phyloP scores from a whole-genome alignment of 352 stramenopile species.

The Phytophthora quininea region DNA sequence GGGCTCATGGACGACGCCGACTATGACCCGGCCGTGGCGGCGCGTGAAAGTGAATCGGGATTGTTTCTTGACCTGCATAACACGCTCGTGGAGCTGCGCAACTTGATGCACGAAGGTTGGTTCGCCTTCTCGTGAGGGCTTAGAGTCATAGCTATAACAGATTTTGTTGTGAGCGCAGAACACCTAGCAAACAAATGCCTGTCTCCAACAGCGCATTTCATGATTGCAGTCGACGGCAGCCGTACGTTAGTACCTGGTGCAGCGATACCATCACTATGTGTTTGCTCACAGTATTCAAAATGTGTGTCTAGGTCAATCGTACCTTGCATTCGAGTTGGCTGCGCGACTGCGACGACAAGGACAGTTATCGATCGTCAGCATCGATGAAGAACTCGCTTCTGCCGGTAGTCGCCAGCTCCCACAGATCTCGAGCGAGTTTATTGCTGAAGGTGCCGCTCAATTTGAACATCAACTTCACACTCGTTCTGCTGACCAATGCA shows the following conservation, averaged over 20 bases:
- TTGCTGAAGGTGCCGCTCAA: conserved; percentile 45
- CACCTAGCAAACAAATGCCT: conserved; percentile 47
- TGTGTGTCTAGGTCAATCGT: conserved; percentile 54
- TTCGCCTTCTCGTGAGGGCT: neutral
- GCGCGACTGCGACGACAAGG: conserved; percentile 56
- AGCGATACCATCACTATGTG: no score
- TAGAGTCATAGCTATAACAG: neutral
- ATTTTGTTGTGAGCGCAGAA: conserved; percentile 25
- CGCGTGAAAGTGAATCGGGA: conserved; percentile 63
- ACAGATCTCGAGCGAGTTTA: conserved; percentile 64
- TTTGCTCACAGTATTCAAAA: no score
- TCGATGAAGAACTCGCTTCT: conserved; percentile 49
- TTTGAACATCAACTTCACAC: neutral
- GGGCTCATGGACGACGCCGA: conserved; percentile 52
- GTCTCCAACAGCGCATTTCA: conserved; percentile 48
- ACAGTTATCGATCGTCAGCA: conserved; percentile 45
- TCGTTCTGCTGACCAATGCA: neutral
- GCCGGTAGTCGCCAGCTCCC: conserved; percentile 53
- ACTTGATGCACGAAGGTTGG: conserved; percentile 34
- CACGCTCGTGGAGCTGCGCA: conserved; percentile 39
- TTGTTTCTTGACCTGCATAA: conserved; percentile 69
- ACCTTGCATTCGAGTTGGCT: conserved; percentile 59
- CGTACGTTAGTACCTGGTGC: conserved; percentile 38
- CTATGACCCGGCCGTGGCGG: conserved; percentile 58
- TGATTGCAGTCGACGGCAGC: conserved; percentile 70